These are phyloP conservation scores for Irineochytrium annulatum DNA, from an alignment of 192 early-diverging fungal species.

Conservation along the genomic window DNA sequence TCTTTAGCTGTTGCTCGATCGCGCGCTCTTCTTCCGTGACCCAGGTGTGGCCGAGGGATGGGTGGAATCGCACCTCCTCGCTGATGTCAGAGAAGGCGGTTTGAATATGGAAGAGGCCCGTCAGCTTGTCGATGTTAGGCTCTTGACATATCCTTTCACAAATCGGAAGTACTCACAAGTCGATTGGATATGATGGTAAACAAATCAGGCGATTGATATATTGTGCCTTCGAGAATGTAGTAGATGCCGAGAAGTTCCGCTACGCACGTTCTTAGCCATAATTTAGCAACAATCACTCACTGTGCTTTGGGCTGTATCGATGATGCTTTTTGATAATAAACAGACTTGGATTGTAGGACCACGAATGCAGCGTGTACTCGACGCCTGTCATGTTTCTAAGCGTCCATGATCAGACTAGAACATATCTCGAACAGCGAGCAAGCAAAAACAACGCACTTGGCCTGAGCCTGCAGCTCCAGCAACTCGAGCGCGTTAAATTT, in stretches of 20 bases:
- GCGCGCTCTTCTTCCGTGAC: slow-evolving; percentile 23
- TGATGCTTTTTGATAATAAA: slow-evolving; percentile 39
- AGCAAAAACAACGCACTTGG: too few species aligned
- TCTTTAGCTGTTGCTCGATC: neutral
- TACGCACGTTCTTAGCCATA: slow-evolving; percentile 15
- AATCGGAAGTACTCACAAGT: slow-evolving; percentile 23
- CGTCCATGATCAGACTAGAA: slow-evolving; percentile 5
- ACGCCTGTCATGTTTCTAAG: slow-evolving; percentile 29
- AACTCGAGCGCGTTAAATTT: too few species aligned
- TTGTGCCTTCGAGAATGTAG: slow-evolving; percentile 50
- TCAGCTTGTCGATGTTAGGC: slow-evolving; percentile 15
- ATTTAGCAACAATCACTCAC: too few species aligned
- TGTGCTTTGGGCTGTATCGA: too few species aligned
- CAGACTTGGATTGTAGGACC: slow-evolving; percentile 16
- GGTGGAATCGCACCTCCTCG: slow-evolving; percentile 28
- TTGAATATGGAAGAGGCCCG: slow-evolving; percentile 36
- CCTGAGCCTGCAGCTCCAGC: slow-evolving; percentile 34
- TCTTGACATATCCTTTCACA: neutral
- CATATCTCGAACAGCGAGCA: too few species aligned
- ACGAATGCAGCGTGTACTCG: slow-evolving; percentile 24
- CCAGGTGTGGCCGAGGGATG: slow-evolving; percentile 35
- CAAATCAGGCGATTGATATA: slow-evolving; percentile 50
- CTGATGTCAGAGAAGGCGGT: slow-evolving; percentile 23
- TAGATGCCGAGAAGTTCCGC: slow-evolving; percentile 39
- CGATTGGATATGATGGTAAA: slow-evolving; percentile 37